A percentile compares a stretch with the other conserved stretches of the same genome.
These are phyloP conservation scores for Beauveria scarabaeidicola DNA, from an alignment of 2,329 filamentous ascomycete species.

Conservation along the genomic window DNA sequence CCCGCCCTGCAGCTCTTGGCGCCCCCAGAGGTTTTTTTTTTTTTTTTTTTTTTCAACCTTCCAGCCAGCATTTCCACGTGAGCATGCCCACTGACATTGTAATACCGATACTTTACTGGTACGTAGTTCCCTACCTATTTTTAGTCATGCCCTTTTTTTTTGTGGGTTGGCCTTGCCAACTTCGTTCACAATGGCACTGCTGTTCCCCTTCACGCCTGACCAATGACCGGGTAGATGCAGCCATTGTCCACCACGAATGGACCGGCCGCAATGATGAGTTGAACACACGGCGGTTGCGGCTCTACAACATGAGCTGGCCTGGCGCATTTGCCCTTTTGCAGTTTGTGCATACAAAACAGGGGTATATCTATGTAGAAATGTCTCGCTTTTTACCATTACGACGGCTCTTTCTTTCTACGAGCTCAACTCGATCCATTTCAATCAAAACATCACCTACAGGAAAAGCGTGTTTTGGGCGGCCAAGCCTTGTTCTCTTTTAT, in stretches of 20 bases:
- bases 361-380: slow-evolving; percentile 7
- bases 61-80: not conserved
- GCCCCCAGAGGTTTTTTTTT: too few relatives aligned
- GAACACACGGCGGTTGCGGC: slow-evolving; percentile 4
- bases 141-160: not conserved
- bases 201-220: not conserved
- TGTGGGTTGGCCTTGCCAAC: not conserved
- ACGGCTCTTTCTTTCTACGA: not conserved
- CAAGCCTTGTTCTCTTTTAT: not conserved
- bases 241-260: not conserved
- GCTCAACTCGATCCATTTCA: not conserved
- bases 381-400: not conserved
- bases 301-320: not conserved
- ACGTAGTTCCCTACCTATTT: not conserved
- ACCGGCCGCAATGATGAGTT: not conserved
- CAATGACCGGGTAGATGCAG: not conserved
- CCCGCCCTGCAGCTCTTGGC: too few relatives aligned
- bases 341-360: not conserved
- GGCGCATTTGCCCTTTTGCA: not conserved
- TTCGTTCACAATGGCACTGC: not conserved
- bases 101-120: too few relatives aligned
- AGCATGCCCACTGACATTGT: not conserved
- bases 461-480: not conserved
- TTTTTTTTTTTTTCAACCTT: too few relatives aligned
- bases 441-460: not conserved